Conservation (phyloP, 2,329 filamentous ascomycete species). For the Stachybotrys chlorohalonatus region DNA sequence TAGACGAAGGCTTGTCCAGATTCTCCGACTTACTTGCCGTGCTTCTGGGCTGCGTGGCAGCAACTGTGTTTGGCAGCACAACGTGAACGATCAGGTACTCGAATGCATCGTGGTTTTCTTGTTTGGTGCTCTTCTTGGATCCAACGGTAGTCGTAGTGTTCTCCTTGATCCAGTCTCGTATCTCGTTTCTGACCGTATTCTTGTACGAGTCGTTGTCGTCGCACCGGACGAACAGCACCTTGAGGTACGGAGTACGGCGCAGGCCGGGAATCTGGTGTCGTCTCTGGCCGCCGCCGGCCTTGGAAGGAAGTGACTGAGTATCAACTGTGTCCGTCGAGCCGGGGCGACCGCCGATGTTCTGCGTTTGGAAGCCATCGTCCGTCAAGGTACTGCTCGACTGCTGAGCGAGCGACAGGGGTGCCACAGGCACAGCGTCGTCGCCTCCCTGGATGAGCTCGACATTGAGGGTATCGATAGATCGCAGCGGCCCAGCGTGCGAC, state of each 20-base stretch:
- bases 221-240: slow-evolving; percentile 80
- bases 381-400: slow-evolving; percentile 23
- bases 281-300: slow-evolving; percentile 34
- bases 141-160: slow-evolving; percentile 53
- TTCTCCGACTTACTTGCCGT: slow-evolving; percentile 43
- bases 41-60: slow-evolving; percentile 66
- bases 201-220: slow-evolving; percentile 97
- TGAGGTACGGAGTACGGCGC: slow-evolving; percentile 87
- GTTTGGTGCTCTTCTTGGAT: slow-evolving; percentile 49
- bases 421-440: slow-evolving; percentile 31
- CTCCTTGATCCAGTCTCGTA: slow-evolving; percentile 86
- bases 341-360: slow-evolving; percentile 34
- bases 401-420: slow-evolving; percentile 18
- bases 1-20: slow-evolving; percentile 56
- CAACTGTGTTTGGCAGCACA: slow-evolving; percentile 75
- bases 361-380: slow-evolving; percentile 55
- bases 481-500: slow-evolving; percentile 79
- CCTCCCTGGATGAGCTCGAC: slow-evolving; percentile 70
- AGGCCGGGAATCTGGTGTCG: slow-evolving; percentile 93
- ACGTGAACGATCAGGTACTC: slow-evolving; percentile 95
- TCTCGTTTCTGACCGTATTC: slow-evolving; percentile 60
- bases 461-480: slow-evolving; percentile 88
- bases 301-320: slow-evolving; percentile 19
- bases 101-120: slow-evolving; percentile 92
- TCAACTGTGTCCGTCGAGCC: slow-evolving; percentile 29